Percentiles rank a stretch among this genome's conserved stretches.
These are phyloP conservation scores for Plantago ovata DNA, from an alignment of 257 asterid species.

Conservation along the genomic window DNA sequence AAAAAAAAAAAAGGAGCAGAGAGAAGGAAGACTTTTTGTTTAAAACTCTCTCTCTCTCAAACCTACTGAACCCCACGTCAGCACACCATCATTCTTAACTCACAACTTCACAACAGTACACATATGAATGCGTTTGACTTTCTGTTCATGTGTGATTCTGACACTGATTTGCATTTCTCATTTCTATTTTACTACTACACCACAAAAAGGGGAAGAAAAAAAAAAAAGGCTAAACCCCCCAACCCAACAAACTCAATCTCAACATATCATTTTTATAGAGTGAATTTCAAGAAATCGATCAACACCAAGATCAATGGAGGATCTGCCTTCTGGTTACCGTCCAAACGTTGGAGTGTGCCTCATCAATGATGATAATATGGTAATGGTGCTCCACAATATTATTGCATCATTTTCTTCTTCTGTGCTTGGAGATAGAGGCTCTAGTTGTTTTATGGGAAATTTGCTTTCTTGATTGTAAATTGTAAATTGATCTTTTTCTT, in stretches of 20 bases:
- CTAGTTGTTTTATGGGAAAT: no score
- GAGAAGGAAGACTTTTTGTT: constrained; percentile 12
- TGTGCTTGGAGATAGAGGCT: no score
- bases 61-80: constrained; percentile 33
- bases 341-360: constrained; percentile 97
- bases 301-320: constrained; percentile 58
- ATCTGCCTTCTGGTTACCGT: constrained; percentile 96
- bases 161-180: constrained; percentile 36
- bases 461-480: constrained; percentile 13
- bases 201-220: neutral
- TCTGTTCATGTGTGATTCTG: constrained; percentile 44
- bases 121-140: constrained; percentile 56
- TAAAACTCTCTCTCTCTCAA: no score
- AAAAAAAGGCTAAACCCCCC: neutral
- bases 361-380: constrained; percentile 72
- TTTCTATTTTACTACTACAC: neutral
- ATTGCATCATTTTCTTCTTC: neutral
- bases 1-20: constrained; percentile 1
- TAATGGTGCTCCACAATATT: constrained; percentile 20
- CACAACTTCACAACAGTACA: constrained; percentile 26
- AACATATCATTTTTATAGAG: neutral
- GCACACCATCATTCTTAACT: constrained; percentile 33
- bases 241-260: neutral
- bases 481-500: neutral
- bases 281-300: constrained; percentile 8